Conservation (phyloP, 345 rosid species). For the Acer saccharum region DNA sequence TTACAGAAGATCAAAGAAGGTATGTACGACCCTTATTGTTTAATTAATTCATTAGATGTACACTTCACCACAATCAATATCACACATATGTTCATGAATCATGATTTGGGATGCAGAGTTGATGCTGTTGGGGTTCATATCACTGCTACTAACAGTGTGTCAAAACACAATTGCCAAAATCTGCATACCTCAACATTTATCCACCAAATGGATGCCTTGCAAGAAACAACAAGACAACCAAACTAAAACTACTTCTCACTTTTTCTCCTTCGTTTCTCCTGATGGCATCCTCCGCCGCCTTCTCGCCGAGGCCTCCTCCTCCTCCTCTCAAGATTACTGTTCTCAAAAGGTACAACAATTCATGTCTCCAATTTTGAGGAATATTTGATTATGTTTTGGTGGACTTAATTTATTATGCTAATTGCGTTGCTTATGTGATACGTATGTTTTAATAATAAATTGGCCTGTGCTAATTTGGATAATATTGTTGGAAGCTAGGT, state of each 20-base stretch:
- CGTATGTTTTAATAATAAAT: background rate
- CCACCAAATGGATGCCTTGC: slow-evolving; percentile 63
- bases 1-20: slow-evolving; percentile 90
- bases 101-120: slow-evolving; percentile 48
- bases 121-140: slow-evolving; percentile 87
- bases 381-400: background rate
- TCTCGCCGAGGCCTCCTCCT: too few relatives aligned
- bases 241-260: too few relatives aligned
- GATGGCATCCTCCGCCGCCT: too few relatives aligned
- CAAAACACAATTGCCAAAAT: slow-evolving; percentile 44
- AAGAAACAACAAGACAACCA: background rate
- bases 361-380: too few relatives aligned
- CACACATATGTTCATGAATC: too few relatives aligned
- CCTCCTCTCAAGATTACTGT: too few relatives aligned
- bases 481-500: background rate
- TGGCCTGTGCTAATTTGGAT: too few relatives aligned
- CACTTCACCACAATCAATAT: too few relatives aligned
- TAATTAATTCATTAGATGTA: too few relatives aligned
- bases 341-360: too few relatives aligned
- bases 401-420: too few relatives aligned
- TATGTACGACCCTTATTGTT: slow-evolving; percentile 1
- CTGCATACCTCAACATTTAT: slow-evolving; percentile 48
- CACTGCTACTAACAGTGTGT: slow-evolving; percentile 65
- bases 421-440: background rate
- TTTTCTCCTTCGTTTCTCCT: too few relatives aligned